Conservation (phyloP, 2,329 filamentous ascomycete species). For the Fusarium vanettenii region DNA sequence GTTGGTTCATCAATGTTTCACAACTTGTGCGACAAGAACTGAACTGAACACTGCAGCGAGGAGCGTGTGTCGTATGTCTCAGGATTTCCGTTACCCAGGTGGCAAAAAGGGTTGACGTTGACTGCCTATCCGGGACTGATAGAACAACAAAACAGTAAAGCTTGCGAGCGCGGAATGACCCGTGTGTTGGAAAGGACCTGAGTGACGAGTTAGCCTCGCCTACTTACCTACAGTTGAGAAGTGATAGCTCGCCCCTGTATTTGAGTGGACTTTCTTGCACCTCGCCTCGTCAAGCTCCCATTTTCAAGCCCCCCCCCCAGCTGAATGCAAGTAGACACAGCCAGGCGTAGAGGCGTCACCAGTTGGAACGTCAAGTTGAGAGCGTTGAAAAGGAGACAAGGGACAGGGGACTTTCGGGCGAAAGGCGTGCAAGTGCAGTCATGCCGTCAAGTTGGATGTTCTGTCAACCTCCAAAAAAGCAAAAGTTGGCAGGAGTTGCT, state of each 20-base stretch:
- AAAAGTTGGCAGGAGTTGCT: slow-evolving; percentile 20
- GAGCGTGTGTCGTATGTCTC: slow-evolving; percentile 19
- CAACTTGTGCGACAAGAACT: background rate
- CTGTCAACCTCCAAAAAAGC: slow-evolving; percentile 9
- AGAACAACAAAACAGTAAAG: background rate
- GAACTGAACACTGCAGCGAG: background rate
- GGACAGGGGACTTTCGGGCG: background rate
- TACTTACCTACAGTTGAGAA: background rate
- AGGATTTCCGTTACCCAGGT: background rate
- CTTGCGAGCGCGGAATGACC: background rate
- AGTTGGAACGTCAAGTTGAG: background rate
- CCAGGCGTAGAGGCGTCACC: background rate
- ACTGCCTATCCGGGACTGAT: slow-evolving; percentile 7
- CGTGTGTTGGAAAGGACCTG: background rate
- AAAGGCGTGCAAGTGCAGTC: background rate
- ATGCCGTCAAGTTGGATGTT: background rate
- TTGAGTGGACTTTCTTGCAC: background rate
- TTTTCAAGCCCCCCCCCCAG: background rate
- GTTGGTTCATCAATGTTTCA: slow-evolving; percentile 11
- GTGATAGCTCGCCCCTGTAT: slow-evolving; percentile 8
- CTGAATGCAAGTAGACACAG: background rate
- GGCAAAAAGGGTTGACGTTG: background rate
- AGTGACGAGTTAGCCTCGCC: background rate
- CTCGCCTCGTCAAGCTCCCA: background rate
- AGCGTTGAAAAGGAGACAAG: background rate